Base-by-base conservation (phyloP, 1,284 basidiomycete genomes). In the Ustilago nuda region DNA sequence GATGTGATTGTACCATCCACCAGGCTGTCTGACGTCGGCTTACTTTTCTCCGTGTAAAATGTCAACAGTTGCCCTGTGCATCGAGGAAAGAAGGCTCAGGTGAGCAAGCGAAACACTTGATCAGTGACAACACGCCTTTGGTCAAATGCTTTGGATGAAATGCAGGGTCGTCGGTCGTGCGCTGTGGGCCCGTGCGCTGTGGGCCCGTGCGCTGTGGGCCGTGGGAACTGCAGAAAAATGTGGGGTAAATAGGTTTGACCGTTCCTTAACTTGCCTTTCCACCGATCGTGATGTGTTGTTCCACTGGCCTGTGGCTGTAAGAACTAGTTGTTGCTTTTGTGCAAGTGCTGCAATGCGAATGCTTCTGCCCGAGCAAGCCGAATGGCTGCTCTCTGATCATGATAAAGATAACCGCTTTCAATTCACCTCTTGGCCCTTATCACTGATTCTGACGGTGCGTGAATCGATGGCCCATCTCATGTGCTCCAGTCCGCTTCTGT, bases 221-320 rank as follows among this genome's bases (percentile, higher is more conserved):
- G 37, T 36, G 39, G 27, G 37, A 39, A 58, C 41, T n/a, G 30
- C 35, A 50, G 46, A 43, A 61, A 60, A 61, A 45, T 62, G 53
- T 62, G 60, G 60, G 60, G 52, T 54, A 62, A 55, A 41, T 62
- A 50, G 45, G 52, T 62, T 62, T 45, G 43, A 45, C 43, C 43
- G 8, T 15, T 17, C 43, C 9, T 43, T 57, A 32, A 30, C 41
- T 45, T n/a, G 4, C 51, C 15, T 15, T 33, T 36, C 50, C 50
- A 53, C 50, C 48, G 58, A 60, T 60, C 58, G 58, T 51, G 57
- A 59, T 32, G 36, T 46, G 27, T 13, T 15, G 15, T 17, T 45
- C 43, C 45, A 4, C 39, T 41, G 11, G 27, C 27, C 41, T 32
- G 37, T 33, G 39, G 46, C 39, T 5, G 15, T 23, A n/a, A 32